Evolutionary conservation across 1,284 basidiomycete genomes (phyloP).

Genomic region (Moesziomyces parantarcticus): DNA sequence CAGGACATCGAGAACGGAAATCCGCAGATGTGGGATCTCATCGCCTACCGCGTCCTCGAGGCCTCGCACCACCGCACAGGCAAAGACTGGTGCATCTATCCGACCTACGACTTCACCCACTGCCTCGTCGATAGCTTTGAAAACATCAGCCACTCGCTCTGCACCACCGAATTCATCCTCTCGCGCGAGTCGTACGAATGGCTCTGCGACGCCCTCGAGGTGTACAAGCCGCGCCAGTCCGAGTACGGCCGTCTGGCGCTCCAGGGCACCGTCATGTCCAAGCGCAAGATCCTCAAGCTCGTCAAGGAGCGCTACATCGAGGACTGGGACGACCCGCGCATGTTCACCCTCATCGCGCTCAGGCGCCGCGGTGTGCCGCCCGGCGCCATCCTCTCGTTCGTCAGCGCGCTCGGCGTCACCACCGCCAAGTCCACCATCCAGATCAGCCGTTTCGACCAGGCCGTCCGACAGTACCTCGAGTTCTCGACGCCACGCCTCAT

Average conservation of each 20-base stretch:
- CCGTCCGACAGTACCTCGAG: slow-evolving; percentile 89
- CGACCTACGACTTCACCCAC: slow-evolving; percentile 99
- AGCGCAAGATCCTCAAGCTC: slow-evolving; percentile 91
- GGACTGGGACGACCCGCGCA: slow-evolving; percentile 98
- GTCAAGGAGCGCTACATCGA: slow-evolving; percentile 85
- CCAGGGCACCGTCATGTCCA: slow-evolving; percentile 95
- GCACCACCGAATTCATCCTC: slow-evolving; percentile 96
- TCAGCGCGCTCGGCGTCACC: slow-evolving; percentile 91
- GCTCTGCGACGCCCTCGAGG: slow-evolving; percentile 94
- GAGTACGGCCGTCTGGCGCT: slow-evolving; percentile 95
- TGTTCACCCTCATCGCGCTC: slow-evolving; percentile 95
- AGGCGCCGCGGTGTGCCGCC: slow-evolving; percentile 94
- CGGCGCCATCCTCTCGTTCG: slow-evolving; percentile 91
- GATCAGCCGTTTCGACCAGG: slow-evolving; percentile 87
- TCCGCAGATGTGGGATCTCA: slow-evolving; percentile 99
- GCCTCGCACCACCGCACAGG: slow-evolving; percentile 93
- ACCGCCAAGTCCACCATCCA: slow-evolving; percentile 84
- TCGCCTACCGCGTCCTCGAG: slow-evolving; percentile 92
- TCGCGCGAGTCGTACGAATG: slow-evolving; percentile 98
- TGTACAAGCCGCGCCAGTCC: slow-evolving; percentile 98
- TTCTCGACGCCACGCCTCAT: slow-evolving; percentile 86
- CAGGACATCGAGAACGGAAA: slow-evolving; percentile 88
- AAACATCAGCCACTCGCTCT: slow-evolving; percentile 98
- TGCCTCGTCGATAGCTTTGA: slow-evolving; percentile 98
- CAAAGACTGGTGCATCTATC: slow-evolving; percentile 86